Evolutionary conservation across 176 grass and related monocot genomes (phyloP).

Genomic region (Triticum urartu): DNA sequence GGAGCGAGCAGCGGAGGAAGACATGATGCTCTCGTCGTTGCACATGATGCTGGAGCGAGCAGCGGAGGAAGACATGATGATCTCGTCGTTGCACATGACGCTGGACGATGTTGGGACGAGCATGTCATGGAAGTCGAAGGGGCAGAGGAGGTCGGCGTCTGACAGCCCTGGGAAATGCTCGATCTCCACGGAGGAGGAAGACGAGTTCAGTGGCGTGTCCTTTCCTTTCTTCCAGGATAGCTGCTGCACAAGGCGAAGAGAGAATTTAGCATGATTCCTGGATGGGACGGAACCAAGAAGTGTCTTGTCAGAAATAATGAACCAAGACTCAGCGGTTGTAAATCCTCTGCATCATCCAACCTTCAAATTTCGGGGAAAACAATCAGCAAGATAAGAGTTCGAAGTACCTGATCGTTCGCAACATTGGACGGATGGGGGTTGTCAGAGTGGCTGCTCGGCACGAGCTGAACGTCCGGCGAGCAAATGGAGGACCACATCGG

Average conservation of each 20-base stretch:
- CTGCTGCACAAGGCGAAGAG: constrained; percentile 9
- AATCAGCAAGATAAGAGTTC: not conserved
- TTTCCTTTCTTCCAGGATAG: not conserved
- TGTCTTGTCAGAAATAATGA: not conserved
- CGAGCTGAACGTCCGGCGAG: constrained; percentile 27
- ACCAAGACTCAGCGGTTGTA: not conserved
- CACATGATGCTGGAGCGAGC: constrained; percentile 11
- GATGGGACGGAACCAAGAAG: not conserved
- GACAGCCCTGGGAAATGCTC: not conserved
- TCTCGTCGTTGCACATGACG: constrained; percentile 16
- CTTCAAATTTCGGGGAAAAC: not conserved
- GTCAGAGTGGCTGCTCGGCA: constrained; percentile 13
- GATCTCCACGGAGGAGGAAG: not conserved
- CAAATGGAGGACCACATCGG: constrained; percentile 41
- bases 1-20: constrained; percentile 9
- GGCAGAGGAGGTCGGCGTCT: constrained; percentile 10
- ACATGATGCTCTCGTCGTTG: not conserved
- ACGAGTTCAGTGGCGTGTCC: not conserved
- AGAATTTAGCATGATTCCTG: not conserved
- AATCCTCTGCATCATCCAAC: constrained; percentile 23
- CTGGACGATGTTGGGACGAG: not conserved
- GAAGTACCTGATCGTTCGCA: constrained; percentile 24
- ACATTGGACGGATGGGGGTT: not conserved
- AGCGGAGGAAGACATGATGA: not conserved
- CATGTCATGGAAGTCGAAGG: not conserved